Percentiles rank a stretch among this genome's conserved stretches.
phyloP scores from a whole-genome alignment of 1,284 basidiomycete species.

The Trichosporon inkin region DNA sequence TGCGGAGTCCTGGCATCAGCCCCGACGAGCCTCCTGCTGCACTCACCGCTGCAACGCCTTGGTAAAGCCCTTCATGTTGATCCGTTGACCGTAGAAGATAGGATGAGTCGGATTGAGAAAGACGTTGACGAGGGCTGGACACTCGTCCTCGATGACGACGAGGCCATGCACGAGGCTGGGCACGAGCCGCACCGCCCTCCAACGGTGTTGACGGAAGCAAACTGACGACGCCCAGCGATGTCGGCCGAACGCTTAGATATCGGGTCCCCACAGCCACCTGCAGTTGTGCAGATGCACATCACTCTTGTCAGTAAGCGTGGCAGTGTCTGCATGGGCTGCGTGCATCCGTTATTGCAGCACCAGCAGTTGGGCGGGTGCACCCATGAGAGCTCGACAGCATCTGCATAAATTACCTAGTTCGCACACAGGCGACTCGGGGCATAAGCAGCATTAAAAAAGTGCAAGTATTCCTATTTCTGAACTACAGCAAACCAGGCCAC shows the following conservation, averaged over 20 bases:
- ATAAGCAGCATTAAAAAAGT: background rate
- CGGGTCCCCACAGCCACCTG: background rate
- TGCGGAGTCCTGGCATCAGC: constrained; percentile 65
- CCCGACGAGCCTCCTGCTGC: no score
- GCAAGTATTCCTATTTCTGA: background rate
- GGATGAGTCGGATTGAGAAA: no score
- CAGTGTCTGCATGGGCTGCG: no score
- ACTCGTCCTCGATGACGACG: background rate
- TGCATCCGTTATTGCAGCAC: no score
- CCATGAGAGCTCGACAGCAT: no score
- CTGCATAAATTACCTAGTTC: no score
- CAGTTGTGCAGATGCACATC: no score
- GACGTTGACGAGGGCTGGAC: background rate
- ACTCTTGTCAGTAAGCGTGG: no score
- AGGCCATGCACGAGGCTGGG: background rate
- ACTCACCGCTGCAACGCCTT: constrained; percentile 72
- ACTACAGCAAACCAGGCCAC: background rate
- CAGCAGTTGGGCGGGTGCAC: no score
- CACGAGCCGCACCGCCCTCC: background rate
- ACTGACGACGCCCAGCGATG: background rate
- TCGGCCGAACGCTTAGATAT: background rate
- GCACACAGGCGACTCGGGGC: no score
- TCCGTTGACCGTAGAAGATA: background rate
- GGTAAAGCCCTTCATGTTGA: constrained; percentile 69
- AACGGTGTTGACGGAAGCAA: background rate